Conservation (phyloP, 2,329 filamentous ascomycete genomes). For the Rhynchosporium secalis region DNA sequence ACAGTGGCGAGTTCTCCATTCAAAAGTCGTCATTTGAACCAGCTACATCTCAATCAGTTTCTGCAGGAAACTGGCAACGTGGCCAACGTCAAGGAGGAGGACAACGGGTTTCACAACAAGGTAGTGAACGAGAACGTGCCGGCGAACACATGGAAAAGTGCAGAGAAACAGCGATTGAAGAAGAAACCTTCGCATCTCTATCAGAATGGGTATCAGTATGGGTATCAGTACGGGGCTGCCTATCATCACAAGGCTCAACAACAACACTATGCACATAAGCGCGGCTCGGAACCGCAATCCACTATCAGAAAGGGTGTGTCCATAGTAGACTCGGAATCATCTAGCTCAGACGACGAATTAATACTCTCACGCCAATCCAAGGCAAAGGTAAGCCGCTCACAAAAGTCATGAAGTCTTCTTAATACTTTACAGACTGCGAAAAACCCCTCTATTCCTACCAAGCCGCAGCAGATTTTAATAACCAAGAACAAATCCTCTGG, state of each 20-base stretch:
- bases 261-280: slow-evolving; percentile 29
- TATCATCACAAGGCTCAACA: slow-evolving; percentile 36
- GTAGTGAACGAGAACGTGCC: slow-evolving; percentile 30
- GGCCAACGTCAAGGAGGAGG: slow-evolving; percentile 27
- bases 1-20: slow-evolving; percentile 43
- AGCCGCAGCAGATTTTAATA: slow-evolving; percentile 26
- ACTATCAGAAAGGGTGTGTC: not conserved
- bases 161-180: slow-evolving; percentile 37
- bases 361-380: slow-evolving; percentile 16
- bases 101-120: slow-evolving; percentile 33
- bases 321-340: slow-evolving; percentile 7
- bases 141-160: slow-evolving; percentile 25
- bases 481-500: slow-evolving; percentile 29
- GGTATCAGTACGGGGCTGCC: slow-evolving; percentile 25
- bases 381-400: slow-evolving; percentile 19
- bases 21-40: slow-evolving; percentile 51
- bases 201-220: slow-evolving; percentile 32
- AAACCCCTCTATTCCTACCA: slow-evolving; percentile 14
- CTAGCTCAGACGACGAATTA: slow-evolving; percentile 15
- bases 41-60: slow-evolving; percentile 44
- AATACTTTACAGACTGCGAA: slow-evolving; percentile 16
- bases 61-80: slow-evolving; percentile 28
- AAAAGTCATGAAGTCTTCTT: not conserved
- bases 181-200: slow-evolving; percentile 34
- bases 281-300: slow-evolving; percentile 21